A percentile compares a stretch with the other conserved stretches of the same genome.
Evolutionary conservation across 306 rosid genomes (phyloP).

Genomic region (Vigna radiata): DNA sequence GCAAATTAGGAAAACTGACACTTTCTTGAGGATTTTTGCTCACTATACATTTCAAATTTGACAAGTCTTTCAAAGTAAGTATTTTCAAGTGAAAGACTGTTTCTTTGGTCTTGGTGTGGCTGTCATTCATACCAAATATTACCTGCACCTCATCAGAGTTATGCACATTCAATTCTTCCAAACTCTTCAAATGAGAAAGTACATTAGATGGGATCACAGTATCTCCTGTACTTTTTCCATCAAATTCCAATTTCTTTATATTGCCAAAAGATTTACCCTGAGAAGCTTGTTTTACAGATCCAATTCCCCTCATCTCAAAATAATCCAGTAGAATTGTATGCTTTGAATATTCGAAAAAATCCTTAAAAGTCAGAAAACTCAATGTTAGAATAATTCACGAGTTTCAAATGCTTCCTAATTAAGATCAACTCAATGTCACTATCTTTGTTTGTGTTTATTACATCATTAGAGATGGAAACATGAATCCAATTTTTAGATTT

Average conservation of each 20-base stretch:
- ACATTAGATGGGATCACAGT: not conserved
- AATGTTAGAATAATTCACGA: too few species aligned
- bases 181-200: not conserved
- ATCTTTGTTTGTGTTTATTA: too few species aligned
- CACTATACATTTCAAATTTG: constrained; percentile 2
- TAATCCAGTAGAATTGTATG: not conserved
- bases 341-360: not conserved
- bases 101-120: not conserved
- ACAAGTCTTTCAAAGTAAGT: not conserved
- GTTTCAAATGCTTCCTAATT: too few species aligned
- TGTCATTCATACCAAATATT: not conserved
- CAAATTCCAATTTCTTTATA: not conserved
- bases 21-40: not conserved
- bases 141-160: not conserved
- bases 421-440: too few species aligned
- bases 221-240: not conserved
- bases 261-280: not conserved
- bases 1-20: constrained; percentile 17
- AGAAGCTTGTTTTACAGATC: not conserved
- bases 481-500: too few species aligned
- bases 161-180: not conserved
- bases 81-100: not conserved
- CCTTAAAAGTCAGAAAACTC: not conserved
- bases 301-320: not conserved
- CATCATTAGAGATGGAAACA: too few species aligned